Evolutionary conservation across 2,329 filamentous ascomycete genomes (phyloP).

Genomic region (Penicillium sp.): DNA sequence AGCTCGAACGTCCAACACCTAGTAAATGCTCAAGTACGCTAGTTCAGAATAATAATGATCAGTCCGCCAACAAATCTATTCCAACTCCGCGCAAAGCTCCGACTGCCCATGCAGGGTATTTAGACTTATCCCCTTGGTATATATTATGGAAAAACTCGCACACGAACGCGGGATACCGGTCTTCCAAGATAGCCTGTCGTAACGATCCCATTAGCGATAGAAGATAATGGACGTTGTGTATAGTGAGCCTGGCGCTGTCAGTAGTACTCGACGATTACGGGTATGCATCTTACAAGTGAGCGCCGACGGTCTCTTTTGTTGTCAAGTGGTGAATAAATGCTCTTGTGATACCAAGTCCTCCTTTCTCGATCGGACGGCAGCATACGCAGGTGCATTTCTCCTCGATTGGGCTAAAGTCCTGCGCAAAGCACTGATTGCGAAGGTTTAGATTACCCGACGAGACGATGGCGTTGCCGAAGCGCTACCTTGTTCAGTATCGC

Average conservation of each 20-base stretch:
- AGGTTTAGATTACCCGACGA: slow-evolving; percentile 75
- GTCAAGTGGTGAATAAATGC: slow-evolving; percentile 89
- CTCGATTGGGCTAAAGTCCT: slow-evolving; percentile 79
- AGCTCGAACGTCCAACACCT: no score
- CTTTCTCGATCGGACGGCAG: slow-evolving; percentile 62
- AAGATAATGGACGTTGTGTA: slow-evolving; percentile 94
- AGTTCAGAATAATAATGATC: no score
- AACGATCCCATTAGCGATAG: slow-evolving; percentile 72
- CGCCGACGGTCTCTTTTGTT: slow-evolving; percentile 90
- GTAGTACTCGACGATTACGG: neutral
- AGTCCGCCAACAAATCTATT: slow-evolving; percentile 58
- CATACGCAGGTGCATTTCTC: slow-evolving; percentile 73
- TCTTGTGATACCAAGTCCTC: slow-evolving; percentile 72
- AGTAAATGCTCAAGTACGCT: no score
- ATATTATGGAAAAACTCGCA: slow-evolving; percentile 69
- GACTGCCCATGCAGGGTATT: slow-evolving; percentile 79
- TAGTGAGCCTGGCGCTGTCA: slow-evolving; percentile 60
- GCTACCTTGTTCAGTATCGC: slow-evolving; percentile 37
- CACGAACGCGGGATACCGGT: slow-evolving; percentile 72
- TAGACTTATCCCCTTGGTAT: slow-evolving; percentile 57
- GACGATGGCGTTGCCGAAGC: slow-evolving; percentile 93
- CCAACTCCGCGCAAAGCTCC: slow-evolving; percentile 71
- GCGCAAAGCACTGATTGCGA: slow-evolving; percentile 65
- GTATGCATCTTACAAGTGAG: slow-evolving; percentile 59
- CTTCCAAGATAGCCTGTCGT: slow-evolving; percentile 72